Percentiles rank a stretch among this genome's conserved stretches.
These are phyloP conservation scores for Hypoxylon sp. DNA, from an alignment of 2,329 filamentous ascomycete species.

Conservation along the genomic window DNA sequence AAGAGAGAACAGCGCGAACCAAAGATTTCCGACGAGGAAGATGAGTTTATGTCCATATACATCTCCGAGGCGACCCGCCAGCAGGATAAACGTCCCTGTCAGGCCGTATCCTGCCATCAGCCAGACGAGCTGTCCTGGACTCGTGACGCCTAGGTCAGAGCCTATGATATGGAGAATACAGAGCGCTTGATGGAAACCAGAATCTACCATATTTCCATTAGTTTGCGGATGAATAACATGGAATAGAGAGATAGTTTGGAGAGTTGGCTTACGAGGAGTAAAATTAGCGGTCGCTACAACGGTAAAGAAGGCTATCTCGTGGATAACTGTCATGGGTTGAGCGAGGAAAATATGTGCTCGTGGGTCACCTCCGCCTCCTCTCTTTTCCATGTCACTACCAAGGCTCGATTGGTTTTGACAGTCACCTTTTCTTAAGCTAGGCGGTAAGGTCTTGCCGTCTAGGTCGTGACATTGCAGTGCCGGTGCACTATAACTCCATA, in stretches of 20 bases:
- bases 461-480: conserved; percentile 20
- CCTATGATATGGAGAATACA: conserved; percentile 62
- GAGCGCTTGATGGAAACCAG: conserved; percentile 52
- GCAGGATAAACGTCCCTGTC: conserved; percentile 65
- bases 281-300: conserved; percentile 54
- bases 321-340: conserved; percentile 49
- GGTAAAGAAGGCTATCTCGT: conserved; percentile 51
- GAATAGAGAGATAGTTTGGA: not conserved
- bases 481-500: conserved; percentile 16
- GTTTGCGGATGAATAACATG: conserved; percentile 1
- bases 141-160: conserved; percentile 57
- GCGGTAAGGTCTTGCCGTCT: conserved; percentile 33
- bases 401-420: conserved; percentile 41
- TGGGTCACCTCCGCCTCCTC: conserved; percentile 33
- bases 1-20: conserved; percentile 65
- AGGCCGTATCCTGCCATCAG: conserved; percentile 64
- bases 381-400: conserved; percentile 48
- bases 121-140: conserved; percentile 62
- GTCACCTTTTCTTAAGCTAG: conserved; percentile 27
- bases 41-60: conserved; percentile 65
- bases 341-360: conserved; percentile 50
- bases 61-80: conserved; percentile 65
- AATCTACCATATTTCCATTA: conserved; percentile 44
- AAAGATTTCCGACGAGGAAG: conserved; percentile 64
- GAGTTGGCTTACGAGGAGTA: conserved; percentile 50